Evolutionary conservation across 352 stramenopile species (phyloP).

Genomic region (Globisporangium okanoganense): DNA sequence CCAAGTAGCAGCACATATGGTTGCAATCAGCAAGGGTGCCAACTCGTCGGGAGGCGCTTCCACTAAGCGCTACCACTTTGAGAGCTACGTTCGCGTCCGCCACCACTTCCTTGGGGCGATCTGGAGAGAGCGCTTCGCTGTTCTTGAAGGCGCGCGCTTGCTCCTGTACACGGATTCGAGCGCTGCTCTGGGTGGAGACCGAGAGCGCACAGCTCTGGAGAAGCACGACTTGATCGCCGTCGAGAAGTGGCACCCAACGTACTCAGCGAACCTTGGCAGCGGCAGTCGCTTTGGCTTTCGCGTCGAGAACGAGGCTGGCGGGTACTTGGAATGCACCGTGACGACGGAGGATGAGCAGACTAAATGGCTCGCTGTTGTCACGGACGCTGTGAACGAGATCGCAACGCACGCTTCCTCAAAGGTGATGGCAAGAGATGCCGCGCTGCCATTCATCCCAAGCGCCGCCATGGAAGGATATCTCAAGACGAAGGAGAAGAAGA

Average conservation of each 20-base stretch:
- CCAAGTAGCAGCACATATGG: slow-evolving; percentile 39
- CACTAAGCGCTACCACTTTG: not conserved
- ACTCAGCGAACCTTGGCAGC: slow-evolving; percentile 18
- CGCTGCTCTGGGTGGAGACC: slow-evolving; percentile 23
- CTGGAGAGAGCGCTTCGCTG: slow-evolving; percentile 47
- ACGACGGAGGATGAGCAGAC: slow-evolving; percentile 28
- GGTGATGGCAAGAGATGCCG: slow-evolving; percentile 31
- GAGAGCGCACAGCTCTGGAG: slow-evolving; percentile 31
- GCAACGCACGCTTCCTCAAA: slow-evolving; percentile 3
- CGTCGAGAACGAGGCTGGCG: slow-evolving; percentile 55
- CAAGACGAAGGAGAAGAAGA: slow-evolving; percentile 53
- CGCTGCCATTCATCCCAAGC: slow-evolving; percentile 53
- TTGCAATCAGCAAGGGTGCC: slow-evolving; percentile 10
- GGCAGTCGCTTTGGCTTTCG: slow-evolving; percentile 36
- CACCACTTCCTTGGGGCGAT: slow-evolving; percentile 46
- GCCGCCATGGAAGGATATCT: slow-evolving; percentile 73
- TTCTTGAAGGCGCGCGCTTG: slow-evolving; percentile 32
- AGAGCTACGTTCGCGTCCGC: slow-evolving; percentile 41
- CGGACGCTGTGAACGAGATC: slow-evolving; percentile 22
- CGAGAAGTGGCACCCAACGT: slow-evolving; percentile 48
- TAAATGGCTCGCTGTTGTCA: slow-evolving; percentile 31
- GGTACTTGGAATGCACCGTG: slow-evolving; percentile 55
- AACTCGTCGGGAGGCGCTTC: not conserved
- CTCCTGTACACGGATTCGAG: slow-evolving; percentile 31
- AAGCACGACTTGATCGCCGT: slow-evolving; percentile 47